Percentiles rank a stretch among this genome's conserved stretches.
Conservation (phyloP, 345 rosid genomes). For the Citrus australasica region DNA sequence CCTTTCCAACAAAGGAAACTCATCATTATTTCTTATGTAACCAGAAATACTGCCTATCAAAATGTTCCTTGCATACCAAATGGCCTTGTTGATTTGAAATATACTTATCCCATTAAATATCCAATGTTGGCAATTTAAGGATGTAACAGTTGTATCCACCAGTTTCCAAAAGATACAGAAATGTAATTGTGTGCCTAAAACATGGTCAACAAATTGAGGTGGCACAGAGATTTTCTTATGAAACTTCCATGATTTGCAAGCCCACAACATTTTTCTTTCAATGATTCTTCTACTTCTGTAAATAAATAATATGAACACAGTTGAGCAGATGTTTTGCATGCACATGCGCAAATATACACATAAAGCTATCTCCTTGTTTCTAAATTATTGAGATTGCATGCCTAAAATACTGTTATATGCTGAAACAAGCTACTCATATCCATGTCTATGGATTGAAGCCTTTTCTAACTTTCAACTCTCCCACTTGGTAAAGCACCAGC, state of each 20-base stretch:
- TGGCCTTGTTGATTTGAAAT: neutral
- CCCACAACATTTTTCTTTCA: neutral
- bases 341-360: neutral
- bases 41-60: neutral
- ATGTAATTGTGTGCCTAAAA: neutral
- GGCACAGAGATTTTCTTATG: neutral
- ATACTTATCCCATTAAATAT: neutral
- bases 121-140: neutral
- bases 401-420: neutral
- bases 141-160: neutral
- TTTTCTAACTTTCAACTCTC: neutral
- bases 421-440: neutral
- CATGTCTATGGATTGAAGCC: neutral
- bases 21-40: neutral
- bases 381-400: neutral
- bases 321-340: neutral
- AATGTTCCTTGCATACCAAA: neutral
- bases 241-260: neutral
- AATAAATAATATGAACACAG: neutral
- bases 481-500: neutral
- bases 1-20: neutral
- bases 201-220: neutral
- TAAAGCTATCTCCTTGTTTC: neutral
- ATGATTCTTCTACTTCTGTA: neutral
- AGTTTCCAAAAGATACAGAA: neutral